Evolutionary conservation across 2,329 filamentous ascomycete species (phyloP), one percentile per base, ranked within the genome.

Genomic region (Myriangium duriaei): DNA sequence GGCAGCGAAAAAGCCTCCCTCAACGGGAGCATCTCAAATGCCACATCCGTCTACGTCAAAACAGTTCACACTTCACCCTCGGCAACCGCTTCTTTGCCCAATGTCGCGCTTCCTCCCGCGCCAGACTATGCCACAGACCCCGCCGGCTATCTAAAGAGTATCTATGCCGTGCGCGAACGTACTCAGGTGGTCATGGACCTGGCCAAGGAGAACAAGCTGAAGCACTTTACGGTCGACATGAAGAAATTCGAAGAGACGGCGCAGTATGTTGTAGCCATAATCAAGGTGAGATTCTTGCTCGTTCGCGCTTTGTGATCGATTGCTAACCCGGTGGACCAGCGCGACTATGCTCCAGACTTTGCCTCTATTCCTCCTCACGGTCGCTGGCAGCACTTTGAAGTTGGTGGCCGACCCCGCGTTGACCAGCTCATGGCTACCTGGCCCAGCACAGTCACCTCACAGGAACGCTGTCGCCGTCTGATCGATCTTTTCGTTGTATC

Each of bases 101-200:
- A 86, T 59, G 70, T 92, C 51, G 74, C 85, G 46, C 72, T 96
- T 33, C 83, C 88, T 34, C 79, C 76, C 52, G 77, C 86, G 11
- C 87, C 88, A 17, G 87, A 96, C 61, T 87, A 88, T 51, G 72
- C 79, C 45, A 69, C 88, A 49, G 85, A 96, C 57, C 87, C 88
- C 13, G 84, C 81, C 15, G 87, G 79, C 44, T 96, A 96, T 61
- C 72, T 98, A 52, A 77, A 83, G 55, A 95, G 86, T 62, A 75
- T 96, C 52, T 77, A 84, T 52, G 77, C 91, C 17, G 85, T 98
- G 16, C 73, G 91, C 45, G 85, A 95, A 52, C 68, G 86, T 45
- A 80, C 74, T 54, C 73, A 65, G 50, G 64, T 88, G 47, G 69
- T 94, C 37, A 70, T 83, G 43, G 73, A 82, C 45, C 87, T 81